A percentile compares a stretch with the other conserved stretches of the same genome.
These are phyloP conservation scores for Avena insularis DNA, from an alignment of 176 grass and related monocot genomes.

Conservation along the genomic window DNA sequence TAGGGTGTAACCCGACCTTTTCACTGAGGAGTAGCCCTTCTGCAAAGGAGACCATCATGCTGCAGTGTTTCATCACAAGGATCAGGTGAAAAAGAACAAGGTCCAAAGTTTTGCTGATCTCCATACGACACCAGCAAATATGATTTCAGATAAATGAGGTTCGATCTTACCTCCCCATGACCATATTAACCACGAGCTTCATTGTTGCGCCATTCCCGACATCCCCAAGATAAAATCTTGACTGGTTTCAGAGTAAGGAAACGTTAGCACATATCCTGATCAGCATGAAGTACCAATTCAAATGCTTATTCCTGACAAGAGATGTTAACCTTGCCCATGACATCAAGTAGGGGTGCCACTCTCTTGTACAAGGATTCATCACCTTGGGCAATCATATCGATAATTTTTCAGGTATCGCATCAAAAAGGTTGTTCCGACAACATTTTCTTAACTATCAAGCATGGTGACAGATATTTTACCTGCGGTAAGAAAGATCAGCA, in stretches of 20 bases:
- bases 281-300: background rate
- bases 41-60: constrained; percentile 97
- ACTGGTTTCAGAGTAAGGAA: constrained; percentile 54
- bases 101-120: constrained; percentile 12
- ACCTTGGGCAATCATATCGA: constrained; percentile 51
- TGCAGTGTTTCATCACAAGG: constrained; percentile 47
- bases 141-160: constrained; percentile 32
- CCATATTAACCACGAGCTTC: constrained; percentile 98
- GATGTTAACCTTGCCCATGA: constrained; percentile 81
- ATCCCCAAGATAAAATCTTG: constrained; percentile 82
- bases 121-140: constrained; percentile 2
- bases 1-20: constrained; percentile 78
- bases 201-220: constrained; percentile 92
- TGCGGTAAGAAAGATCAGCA: constrained; percentile 88
- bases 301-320: constrained; percentile 24
- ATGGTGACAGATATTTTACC: constrained; percentile 51
- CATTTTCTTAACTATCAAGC: constrained; percentile 6
- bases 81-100: constrained; percentile 8
- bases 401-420: constrained; percentile 46
- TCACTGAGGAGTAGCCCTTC: constrained; percentile 86
- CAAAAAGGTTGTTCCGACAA: background rate
- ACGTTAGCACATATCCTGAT: constrained; percentile 25
- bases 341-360: constrained; percentile 76
- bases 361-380: constrained; percentile 72
- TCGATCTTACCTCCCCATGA: constrained; percentile 82